Base-by-base conservation (phyloP, 2,329 filamentous ascomycete species). In the Penicillium psychrosexuale region DNA sequence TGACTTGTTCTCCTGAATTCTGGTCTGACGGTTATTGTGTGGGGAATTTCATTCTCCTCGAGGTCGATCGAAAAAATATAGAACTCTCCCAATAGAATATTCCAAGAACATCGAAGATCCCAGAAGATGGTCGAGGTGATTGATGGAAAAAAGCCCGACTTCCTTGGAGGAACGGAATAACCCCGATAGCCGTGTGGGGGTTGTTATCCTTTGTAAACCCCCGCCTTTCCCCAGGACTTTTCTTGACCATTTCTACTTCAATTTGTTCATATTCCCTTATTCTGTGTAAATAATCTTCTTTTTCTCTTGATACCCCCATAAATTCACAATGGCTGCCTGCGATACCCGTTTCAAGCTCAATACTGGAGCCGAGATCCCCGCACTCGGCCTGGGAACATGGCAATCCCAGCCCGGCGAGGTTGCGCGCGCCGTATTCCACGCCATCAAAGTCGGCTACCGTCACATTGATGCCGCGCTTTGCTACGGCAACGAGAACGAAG, bases 401-500 rank as follows among this genome's bases (percentile, higher is more conserved):
- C 84, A 88, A 71, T 80, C 83, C 8, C 76, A 75, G 3, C 78
- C 82, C 0, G 84, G 83, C 42, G 77, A 85, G 66, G 83, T 87
- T 51, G 75, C 80, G 49, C 71, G 74, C 1, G 84, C 85, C 30
- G 84, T 88, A 36, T 74, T 78, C 45, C 78, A 80, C 59, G 84
- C 86, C 42, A 78, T 88, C 53, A 64, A 66, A 36, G 62, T 64
- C 3, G 75, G 75, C 27, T 77, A 77, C 61, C 66, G 74, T 36
- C 74, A 76, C 62, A 75, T 76, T 53, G 73, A 76, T 44, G 62
- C 63, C 7, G 74, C 74, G 1, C 65, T 69, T 45, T 69, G 68
- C 64, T 76, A 76, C 58, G 62, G 65, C 24, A 76, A 95, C 72
- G 91, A 96, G 75, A 82, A 87, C 45, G 89, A 93, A 72, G 90